Conservation (phyloP, 306 rosid genomes). For the Clitoria ternatea region DNA sequence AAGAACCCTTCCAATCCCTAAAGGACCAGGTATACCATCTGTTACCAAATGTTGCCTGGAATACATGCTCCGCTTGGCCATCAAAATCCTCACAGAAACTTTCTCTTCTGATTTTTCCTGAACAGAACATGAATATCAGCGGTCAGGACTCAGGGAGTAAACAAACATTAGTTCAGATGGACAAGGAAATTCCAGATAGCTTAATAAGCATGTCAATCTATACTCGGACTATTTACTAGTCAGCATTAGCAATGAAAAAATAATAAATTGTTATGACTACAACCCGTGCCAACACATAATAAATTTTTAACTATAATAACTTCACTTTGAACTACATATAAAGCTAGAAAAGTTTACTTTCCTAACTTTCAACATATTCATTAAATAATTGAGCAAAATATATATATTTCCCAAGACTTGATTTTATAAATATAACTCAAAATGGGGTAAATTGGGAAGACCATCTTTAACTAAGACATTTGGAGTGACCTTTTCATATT, state of each 20-base stretch:
- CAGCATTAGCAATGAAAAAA: conserved; percentile 1
- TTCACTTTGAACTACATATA: background rate
- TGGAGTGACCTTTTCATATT: background rate
- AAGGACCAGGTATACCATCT: conserved; percentile 63
- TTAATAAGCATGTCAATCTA: background rate
- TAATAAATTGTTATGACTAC: background rate
- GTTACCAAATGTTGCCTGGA: conserved; percentile 55
- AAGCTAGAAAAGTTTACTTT: conserved; percentile 6
- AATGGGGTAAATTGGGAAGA: background rate
- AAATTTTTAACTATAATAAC: background rate
- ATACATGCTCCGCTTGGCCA: conserved; percentile 47
- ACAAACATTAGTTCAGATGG: background rate
- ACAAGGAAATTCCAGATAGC: background rate
- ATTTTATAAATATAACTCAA: background rate
- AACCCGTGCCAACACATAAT: background rate
- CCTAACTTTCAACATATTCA: background rate
- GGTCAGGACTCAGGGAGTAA: conserved; percentile 12
- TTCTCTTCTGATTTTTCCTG: conserved; percentile 42
- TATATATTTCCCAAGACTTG: background rate
- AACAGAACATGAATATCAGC: conserved; percentile 8
- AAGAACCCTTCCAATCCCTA: conserved; percentile 29
- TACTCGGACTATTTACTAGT: background rate
- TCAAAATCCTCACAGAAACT: conserved; percentile 43
- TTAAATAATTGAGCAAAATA: background rate
- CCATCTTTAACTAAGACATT: background rate